Evolutionary conservation across 306 rosid species (phyloP).

Genomic region (Fagus sylvatica): DNA sequence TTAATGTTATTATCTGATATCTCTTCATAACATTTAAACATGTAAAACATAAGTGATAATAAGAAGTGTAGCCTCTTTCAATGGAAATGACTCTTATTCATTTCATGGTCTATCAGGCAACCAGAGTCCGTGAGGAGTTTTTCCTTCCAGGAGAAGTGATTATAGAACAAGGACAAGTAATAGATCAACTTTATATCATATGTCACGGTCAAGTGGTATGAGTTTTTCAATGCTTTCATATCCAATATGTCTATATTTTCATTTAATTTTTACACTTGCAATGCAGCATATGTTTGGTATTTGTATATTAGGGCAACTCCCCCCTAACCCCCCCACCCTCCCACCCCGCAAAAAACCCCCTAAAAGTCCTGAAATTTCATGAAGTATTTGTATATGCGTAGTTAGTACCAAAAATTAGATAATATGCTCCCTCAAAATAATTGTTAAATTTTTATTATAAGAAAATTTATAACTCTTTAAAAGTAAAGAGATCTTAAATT

Average conservation of each 20-base stretch:
- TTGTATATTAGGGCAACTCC: neutral
- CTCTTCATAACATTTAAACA: neutral
- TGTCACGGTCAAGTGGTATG: slow-evolving; percentile 67
- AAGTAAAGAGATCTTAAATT: neutral
- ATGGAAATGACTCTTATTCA: slow-evolving; percentile 4
- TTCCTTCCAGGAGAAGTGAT: slow-evolving; percentile 66
- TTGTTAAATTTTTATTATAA: neutral
- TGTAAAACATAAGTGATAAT: neutral
- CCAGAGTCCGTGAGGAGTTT: slow-evolving; percentile 58
- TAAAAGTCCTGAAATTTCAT: too few relatives aligned
- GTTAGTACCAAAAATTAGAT: neutral
- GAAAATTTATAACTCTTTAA: neutral
- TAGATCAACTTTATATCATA: slow-evolving; percentile 57
- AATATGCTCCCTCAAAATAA: neutral
- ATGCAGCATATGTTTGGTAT: neutral
- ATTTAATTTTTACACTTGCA: neutral
- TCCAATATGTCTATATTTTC: neutral
- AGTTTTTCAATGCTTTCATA: neutral
- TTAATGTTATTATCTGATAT: neutral
- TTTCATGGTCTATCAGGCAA: slow-evolving; percentile 43
- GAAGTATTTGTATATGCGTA: too few relatives aligned
- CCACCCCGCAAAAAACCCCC: too few relatives aligned
- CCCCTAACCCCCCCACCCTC: too few relatives aligned
- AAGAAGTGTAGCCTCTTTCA: slow-evolving; percentile 10
- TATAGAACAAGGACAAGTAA: slow-evolving; percentile 51